Percentiles rank a stretch among this genome's conserved stretches.
phyloP scores from a whole-genome alignment of 805 yeast species.

The Phaffomyces antillensis region DNA sequence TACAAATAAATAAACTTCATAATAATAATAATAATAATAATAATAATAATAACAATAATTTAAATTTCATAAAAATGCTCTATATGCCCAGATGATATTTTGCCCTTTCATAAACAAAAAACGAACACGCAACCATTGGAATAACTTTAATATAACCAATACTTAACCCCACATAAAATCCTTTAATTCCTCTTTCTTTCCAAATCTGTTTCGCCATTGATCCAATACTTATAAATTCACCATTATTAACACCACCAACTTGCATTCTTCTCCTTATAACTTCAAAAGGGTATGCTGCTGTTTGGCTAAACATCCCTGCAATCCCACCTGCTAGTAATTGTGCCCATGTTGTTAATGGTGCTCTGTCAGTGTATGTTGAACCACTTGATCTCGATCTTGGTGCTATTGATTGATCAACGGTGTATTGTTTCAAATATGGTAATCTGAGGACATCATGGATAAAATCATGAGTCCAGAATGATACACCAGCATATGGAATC shows the following conservation, averaged over 20 bases:
- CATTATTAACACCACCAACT: constrained; percentile 73
- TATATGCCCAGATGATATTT: constrained; percentile 60
- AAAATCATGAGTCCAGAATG: constrained; percentile 88
- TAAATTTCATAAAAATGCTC: not conserved
- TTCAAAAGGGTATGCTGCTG: constrained; percentile 96
- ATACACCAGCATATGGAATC: constrained; percentile 97
- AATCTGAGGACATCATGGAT: constrained; percentile 81
- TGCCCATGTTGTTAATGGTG: constrained; percentile 83
- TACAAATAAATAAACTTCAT: too few relatives aligned
- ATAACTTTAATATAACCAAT: constrained; percentile 93
- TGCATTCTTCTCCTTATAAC: constrained; percentile 93
- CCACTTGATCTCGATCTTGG: constrained; percentile 9
- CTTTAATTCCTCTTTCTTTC: constrained; percentile 70
- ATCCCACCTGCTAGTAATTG: constrained; percentile 90
- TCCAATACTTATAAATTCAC: constrained; percentile 46
- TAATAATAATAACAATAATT: too few relatives aligned
- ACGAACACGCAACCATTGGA: constrained; percentile 97
- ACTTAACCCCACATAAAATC: constrained; percentile 90
- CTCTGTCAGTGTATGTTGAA: constrained; percentile 27
- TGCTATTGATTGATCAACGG: constrained; percentile 30
- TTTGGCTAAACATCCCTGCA: constrained; percentile 94
- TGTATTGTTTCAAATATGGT: constrained; percentile 43
- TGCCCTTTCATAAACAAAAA: constrained; percentile 86
- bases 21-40: too few relatives aligned
- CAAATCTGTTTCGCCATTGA: constrained; percentile 54